Evolutionary conservation across 805 yeast species (phyloP).

Genomic region (Jamesozyma jinghongensis): DNA sequence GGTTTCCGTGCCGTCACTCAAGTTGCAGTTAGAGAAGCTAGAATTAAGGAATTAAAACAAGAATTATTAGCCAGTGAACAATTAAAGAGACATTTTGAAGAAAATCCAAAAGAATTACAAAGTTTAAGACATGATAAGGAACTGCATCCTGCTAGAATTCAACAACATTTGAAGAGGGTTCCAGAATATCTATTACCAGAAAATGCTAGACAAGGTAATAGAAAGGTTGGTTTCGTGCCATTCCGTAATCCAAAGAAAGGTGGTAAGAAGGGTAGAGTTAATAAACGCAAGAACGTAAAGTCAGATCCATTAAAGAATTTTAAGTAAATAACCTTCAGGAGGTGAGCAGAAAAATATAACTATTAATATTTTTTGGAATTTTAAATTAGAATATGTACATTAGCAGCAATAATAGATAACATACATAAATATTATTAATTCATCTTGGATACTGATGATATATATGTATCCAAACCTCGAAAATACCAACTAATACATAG

Average conservation of each 20-base stretch:
- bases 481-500: too few relatives aligned
- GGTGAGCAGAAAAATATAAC: background rate
- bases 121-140: constrained; percentile 89
- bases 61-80: constrained; percentile 85
- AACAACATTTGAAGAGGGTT: constrained; percentile 78
- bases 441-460: background rate
- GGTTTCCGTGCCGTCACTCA: constrained; percentile 92
- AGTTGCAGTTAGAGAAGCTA: constrained; percentile 84
- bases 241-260: constrained; percentile 42
- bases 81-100: constrained; percentile 89
- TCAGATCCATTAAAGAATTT: constrained; percentile 59
- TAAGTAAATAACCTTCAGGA: constrained; percentile 20
- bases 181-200: constrained; percentile 88
- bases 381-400: too few relatives aligned
- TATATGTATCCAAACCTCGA: too few relatives aligned
- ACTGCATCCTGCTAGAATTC: constrained; percentile 71
- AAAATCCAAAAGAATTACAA: constrained; percentile 88
- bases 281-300: constrained; percentile 39
- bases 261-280: constrained; percentile 30
- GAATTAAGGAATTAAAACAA: constrained; percentile 77
- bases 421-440: background rate
- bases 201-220: constrained; percentile 48
- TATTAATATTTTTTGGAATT: background rate
- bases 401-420: too few relatives aligned
- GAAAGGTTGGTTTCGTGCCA: constrained; percentile 62